These are phyloP conservation scores for Aphanoascus verrucosus DNA, from an alignment of 2,329 filamentous ascomycete species.

Conservation along the genomic window DNA sequence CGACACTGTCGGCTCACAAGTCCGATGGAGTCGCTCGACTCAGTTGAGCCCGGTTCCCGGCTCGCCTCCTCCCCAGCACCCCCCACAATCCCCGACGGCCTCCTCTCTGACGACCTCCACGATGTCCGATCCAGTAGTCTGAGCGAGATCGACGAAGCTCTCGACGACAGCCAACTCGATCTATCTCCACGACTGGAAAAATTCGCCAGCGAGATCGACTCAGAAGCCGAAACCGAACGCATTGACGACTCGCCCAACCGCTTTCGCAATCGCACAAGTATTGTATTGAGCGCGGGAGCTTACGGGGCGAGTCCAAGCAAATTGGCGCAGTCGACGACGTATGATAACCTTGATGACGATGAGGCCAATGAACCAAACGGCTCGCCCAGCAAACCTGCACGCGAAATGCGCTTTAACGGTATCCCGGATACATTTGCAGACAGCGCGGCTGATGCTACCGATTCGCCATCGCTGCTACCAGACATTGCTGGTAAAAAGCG, in stretches of 20 bases:
- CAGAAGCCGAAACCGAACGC: conserved; percentile 89
- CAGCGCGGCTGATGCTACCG: conserved; percentile 23
- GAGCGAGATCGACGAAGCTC: conserved; percentile 80
- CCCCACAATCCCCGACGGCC: conserved; percentile 4
- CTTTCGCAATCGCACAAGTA: conserved; percentile 48
- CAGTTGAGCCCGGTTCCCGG: background rate
- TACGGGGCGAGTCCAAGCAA: conserved; percentile 67
- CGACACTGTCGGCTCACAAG: background rate
- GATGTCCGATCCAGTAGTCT: conserved; percentile 77
- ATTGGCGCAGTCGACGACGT: conserved; percentile 50
- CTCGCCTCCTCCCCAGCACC: background rate
- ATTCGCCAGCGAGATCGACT: conserved; percentile 53
- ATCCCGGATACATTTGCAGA: conserved; percentile 18
- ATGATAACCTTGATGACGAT: conserved; percentile 32
- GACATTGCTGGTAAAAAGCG: conserved; percentile 32
- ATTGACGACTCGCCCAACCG: conserved; percentile 77
- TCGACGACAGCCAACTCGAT: conserved; percentile 50
- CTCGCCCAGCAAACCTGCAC: conserved; percentile 32
- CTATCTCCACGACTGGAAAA: conserved; percentile 42
- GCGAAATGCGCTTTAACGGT: conserved; percentile 26
- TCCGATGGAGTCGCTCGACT: conserved; percentile 6
- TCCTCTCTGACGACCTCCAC: conserved; percentile 31
- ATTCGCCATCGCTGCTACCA: conserved; percentile 1
- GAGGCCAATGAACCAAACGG: conserved; percentile 25
- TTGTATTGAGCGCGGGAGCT: conserved; percentile 49